Base-by-base conservation (phyloP, 2,329 filamentous ascomycete genomes). In the Hawksworthiomyces lignivorus region DNA sequence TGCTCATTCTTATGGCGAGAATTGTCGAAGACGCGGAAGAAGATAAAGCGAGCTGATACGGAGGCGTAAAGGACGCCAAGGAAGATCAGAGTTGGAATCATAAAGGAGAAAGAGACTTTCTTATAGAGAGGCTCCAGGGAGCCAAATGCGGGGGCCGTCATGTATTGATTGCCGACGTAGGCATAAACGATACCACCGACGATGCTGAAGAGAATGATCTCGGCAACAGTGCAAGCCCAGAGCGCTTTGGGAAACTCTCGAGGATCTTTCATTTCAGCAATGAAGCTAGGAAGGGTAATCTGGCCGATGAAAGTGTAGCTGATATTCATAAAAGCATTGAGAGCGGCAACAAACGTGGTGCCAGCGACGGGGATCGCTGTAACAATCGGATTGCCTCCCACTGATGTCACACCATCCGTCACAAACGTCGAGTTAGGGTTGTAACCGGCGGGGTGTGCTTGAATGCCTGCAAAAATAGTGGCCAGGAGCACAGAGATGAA, bases 231-330 rank as follows among this genome's bases (percentile, higher is more conserved):
- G 47, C 94, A 88, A 2, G 82, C 83, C 78, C 87, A 95, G 1
- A 96, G 75, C 3, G 89, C 87, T 64, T 96, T 96, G 53, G 87
- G 87, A 57, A 96, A 96, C 52, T 96, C 89, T 44, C 75, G 80
- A 28, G 77, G 76, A 21, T 80, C 71, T 44, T 69, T 84, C 89
- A 96, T 96, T 62, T 96, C 89, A 4, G 89, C 88, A 50, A 96
- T 96, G 67, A 96, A 96, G 52, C 84, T 90, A 1, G 89, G 89
- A 12, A 96, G 72, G 0, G 89, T 95, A 54, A 95, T 94, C 59
- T 96, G 89, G 0, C 89, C 89, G 52, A 96, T 95, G 58, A 96
- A 95, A 0, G 89, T 95, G 60, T 95, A 96, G 63, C 82, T 87
- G 57, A 96, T 96, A 63, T 96, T 96, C 60, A 96, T 73, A 63